Conservation (phyloP, 768 basidiomycete genomes). For the Russula earlei region DNA sequence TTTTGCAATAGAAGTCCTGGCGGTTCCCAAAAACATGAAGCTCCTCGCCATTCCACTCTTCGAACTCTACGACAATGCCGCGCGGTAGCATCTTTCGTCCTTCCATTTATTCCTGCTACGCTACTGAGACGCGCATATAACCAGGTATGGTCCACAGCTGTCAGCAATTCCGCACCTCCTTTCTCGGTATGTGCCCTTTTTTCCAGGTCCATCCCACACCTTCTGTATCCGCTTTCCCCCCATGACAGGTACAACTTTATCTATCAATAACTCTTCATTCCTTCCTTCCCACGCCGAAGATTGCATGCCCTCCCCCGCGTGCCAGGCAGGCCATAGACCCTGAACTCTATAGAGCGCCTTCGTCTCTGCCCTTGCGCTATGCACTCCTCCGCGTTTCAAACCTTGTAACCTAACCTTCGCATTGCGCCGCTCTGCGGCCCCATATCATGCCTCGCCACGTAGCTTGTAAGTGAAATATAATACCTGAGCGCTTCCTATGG, state of each 20-base stretch:
- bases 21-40: conserved; percentile 99
- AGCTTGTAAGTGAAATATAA: conserved; percentile 9
- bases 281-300: background rate
- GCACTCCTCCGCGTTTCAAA: background rate
- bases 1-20: conserved; percentile 65
- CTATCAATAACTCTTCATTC: conserved; percentile 15
- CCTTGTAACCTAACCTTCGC: background rate
- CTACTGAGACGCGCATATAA: background rate
- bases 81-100: conserved; percentile 41
- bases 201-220: background rate
- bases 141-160: conserved; percentile 83
- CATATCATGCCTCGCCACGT: background rate
- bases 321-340: background rate
- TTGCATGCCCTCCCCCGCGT: background rate
- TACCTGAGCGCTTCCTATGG: background rate
- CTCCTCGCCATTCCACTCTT: conserved; percentile 93
- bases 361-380: background rate
- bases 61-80: conserved; percentile 96
- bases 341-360: background rate
- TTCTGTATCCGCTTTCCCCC: background rate
- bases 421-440: background rate
- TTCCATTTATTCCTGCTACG: background rate
- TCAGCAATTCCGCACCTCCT: conserved; percentile 90
- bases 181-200: conserved; percentile 47
- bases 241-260: conserved; percentile 30